Evolutionary conservation across 2,329 filamentous ascomycete species (phyloP).

Genomic region (Ophiostoma ulmi): DNA sequence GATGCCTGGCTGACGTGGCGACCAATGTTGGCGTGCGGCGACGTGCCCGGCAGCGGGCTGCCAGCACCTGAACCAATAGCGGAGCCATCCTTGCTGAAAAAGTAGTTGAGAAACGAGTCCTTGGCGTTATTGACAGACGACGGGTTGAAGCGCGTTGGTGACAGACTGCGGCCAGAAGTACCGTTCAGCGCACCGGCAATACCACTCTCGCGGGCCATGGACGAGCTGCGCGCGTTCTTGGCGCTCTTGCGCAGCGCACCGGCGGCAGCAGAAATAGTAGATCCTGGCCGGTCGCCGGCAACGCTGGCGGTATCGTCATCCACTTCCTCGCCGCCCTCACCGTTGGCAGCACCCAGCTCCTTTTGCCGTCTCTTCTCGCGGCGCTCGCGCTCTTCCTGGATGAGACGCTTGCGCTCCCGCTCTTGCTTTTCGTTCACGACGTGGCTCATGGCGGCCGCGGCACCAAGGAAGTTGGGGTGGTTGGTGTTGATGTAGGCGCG

Average conservation of each 20-base stretch:
- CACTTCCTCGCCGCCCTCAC: slow-evolving; percentile 55
- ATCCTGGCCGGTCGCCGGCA: slow-evolving; percentile 17
- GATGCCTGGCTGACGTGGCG: slow-evolving; percentile 71
- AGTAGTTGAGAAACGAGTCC: slow-evolving; percentile 96
- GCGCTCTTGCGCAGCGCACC: slow-evolving; percentile 54
- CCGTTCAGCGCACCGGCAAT: slow-evolving; percentile 66
- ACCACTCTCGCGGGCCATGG: slow-evolving; percentile 65
- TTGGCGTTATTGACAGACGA: slow-evolving; percentile 59
- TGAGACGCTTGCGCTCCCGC: slow-evolving; percentile 73
- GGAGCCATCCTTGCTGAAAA: slow-evolving; percentile 87
- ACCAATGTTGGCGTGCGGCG: slow-evolving; percentile 36
- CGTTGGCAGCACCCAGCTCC: slow-evolving; percentile 73
- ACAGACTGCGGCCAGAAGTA: slow-evolving; percentile 42
- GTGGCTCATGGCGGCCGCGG: slow-evolving; percentile 93
- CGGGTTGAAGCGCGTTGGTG: slow-evolving; percentile 58
- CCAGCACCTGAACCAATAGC: neutral
- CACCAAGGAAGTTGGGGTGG: slow-evolving; percentile 95
- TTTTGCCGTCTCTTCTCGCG: slow-evolving; percentile 78
- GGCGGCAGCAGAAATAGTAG: slow-evolving; percentile 43
- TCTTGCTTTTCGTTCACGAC: slow-evolving; percentile 95
- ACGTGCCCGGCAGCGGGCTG: slow-evolving; percentile 1
- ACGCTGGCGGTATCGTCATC: slow-evolving; percentile 63
- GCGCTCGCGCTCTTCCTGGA: slow-evolving; percentile 80
- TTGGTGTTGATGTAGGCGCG: slow-evolving; percentile 99
- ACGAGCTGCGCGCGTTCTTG: slow-evolving; percentile 71